phyloP scores from a whole-genome alignment of 2,329 filamentous ascomycete genomes.

The Fusarium bulbicola region DNA sequence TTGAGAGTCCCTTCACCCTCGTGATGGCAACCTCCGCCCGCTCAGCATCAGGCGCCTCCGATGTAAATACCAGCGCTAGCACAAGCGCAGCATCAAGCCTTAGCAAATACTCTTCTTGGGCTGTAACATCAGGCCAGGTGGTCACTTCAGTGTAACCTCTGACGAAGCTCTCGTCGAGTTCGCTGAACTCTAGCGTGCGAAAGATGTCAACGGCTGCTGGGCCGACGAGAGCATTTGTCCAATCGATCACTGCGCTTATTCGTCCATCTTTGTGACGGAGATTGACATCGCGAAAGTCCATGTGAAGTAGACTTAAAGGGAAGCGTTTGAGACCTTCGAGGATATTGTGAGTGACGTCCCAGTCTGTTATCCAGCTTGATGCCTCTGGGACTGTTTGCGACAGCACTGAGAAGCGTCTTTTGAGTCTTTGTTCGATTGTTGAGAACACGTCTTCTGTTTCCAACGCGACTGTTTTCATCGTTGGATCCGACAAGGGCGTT shows the following conservation, averaged over 20 bases:
- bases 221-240: slow-evolving; percentile 9
- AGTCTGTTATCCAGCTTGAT: not conserved
- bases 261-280: not conserved
- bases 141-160: not conserved
- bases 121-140: accelerated
- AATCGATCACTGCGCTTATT: slow-evolving; percentile 12
- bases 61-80: slow-evolving; percentile 1
- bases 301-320: not conserved
- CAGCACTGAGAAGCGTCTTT: not conserved
- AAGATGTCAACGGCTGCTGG: slow-evolving; percentile 8
- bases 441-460: not conserved
- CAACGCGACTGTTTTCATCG: not conserved
- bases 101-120: not conserved
- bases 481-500: accelerated
- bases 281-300: slow-evolving; percentile 21
- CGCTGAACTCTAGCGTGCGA: slow-evolving; percentile 5
- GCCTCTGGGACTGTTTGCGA: not conserved
- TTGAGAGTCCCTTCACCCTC: not conserved
- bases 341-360: not conserved
- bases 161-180: not conserved
- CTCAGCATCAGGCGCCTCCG: not conserved
- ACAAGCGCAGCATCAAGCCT: slow-evolving; percentile 15
- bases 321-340: not conserved
- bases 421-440: slow-evolving; percentile 1
- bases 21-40: not conserved